A percentile compares a stretch with the other conserved stretches of the same genome.
Evolutionary conservation across 306 rosid species (phyloP).

Genomic region (Cicer cuneatum): DNA sequence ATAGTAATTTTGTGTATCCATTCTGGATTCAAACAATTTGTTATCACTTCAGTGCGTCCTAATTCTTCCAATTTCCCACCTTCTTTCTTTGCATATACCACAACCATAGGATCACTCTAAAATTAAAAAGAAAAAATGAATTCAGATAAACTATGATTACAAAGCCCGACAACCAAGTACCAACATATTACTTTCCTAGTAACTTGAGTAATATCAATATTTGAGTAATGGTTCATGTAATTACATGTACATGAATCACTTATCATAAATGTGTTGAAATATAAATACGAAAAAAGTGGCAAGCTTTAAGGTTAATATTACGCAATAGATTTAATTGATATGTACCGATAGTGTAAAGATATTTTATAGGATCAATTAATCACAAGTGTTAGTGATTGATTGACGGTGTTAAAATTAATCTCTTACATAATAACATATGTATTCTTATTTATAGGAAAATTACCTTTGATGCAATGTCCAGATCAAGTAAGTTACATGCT

Average conservation of each 20-base stretch:
- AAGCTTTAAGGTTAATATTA: too few species aligned
- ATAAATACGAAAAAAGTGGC: not conserved
- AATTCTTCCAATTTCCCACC: conserved; percentile 72
- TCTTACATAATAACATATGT: too few species aligned
- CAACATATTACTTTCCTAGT: not conserved
- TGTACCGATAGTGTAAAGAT: too few species aligned
- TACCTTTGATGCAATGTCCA: conserved; percentile 65
- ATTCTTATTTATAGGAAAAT: not conserved
- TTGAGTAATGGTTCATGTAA: too few species aligned
- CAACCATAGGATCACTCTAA: conserved; percentile 89
- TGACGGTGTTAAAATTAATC: too few species aligned
- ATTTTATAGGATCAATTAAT: too few species aligned
- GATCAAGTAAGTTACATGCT: conserved; percentile 68
- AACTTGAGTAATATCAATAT: too few species aligned
- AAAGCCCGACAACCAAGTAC: conserved; percentile 3
- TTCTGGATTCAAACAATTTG: conserved; percentile 69
- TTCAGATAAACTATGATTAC: conserved; percentile 1
- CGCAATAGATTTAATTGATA: too few species aligned
- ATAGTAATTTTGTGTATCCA: conserved; percentile 78
- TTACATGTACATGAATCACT: too few species aligned
- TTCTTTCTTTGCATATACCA: conserved; percentile 55
- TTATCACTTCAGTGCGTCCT: conserved; percentile 84
- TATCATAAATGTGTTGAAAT: too few species aligned
- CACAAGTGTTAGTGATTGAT: too few species aligned
- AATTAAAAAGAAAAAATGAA: not conserved